A percentile compares a stretch with the other conserved stretches of the same genome.
Conservation (phyloP, 345 rosid genomes). For the Populus tremula region DNA sequence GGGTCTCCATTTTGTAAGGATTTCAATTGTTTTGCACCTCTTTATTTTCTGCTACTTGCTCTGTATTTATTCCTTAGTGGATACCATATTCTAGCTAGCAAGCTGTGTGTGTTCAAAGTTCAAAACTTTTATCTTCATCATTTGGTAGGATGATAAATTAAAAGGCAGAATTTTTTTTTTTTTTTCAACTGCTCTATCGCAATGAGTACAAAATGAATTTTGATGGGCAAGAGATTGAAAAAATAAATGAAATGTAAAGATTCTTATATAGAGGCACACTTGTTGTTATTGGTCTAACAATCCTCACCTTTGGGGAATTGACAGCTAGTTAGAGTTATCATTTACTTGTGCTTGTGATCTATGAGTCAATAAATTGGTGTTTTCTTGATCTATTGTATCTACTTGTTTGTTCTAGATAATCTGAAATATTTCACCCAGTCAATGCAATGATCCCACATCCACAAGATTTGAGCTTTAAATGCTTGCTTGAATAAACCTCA, state of each 20-base stretch:
- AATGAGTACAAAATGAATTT: neutral
- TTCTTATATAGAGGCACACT: neutral
- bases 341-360: neutral
- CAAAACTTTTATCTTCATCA: neutral
- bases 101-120: neutral
- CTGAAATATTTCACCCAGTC: neutral
- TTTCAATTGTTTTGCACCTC: neutral
- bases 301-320: neutral
- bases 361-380: neutral
- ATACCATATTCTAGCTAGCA: neutral
- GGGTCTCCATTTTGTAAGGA: constrained; percentile 61
- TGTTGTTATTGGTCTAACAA: neutral
- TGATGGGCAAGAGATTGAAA: neutral
- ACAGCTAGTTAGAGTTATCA: neutral
- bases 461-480: neutral
- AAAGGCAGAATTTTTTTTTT: neutral
- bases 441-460: neutral
- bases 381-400: too few species aligned
- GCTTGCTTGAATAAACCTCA: neutral
- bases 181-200: neutral
- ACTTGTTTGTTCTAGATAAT: too few species aligned
- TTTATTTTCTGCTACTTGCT: neutral
- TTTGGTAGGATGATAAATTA: neutral
- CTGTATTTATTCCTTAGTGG: neutral
- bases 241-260: neutral